These are phyloP conservation scores for Venturia oleaginea DNA, from an alignment of 2,329 filamentous ascomycete species.

Conservation along the genomic window DNA sequence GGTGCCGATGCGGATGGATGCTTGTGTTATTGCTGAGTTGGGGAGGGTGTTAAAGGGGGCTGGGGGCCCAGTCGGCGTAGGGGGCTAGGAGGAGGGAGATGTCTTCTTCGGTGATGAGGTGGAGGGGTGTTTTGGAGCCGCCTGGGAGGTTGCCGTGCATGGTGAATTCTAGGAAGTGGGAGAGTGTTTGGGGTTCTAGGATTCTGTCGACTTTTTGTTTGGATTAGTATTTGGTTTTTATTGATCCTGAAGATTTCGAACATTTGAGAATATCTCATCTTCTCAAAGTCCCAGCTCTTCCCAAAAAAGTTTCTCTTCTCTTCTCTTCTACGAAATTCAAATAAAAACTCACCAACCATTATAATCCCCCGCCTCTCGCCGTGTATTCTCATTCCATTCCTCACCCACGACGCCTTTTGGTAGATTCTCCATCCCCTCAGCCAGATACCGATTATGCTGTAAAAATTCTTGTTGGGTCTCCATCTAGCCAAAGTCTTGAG, in stretches of 20 bases:
- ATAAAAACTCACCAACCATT: neutral
- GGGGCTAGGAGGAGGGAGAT: neutral
- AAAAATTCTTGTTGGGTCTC: neutral
- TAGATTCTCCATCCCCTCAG: neutral
- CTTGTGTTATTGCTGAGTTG: neutral
- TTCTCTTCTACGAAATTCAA: too few species aligned
- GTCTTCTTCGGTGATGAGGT: neutral
- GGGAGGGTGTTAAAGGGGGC: neutral
- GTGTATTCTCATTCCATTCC: neutral
- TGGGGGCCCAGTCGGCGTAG: neutral
- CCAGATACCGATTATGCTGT: neutral
- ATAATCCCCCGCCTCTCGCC: neutral
- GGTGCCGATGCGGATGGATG: neutral
- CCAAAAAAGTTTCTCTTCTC: too few species aligned
- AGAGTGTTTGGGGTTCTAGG: neutral
- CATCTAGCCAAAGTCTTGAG: neutral
- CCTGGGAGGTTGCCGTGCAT: neutral
- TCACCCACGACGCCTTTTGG: neutral
- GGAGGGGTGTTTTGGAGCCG: neutral
- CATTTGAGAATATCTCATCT: neutral
- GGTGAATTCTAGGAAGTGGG: slow-evolving; percentile 1
- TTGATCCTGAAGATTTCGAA: neutral
- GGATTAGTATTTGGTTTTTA: neutral
- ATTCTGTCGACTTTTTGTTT: neutral
- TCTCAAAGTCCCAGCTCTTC: neutral